Conservation (phyloP, 164 flowering plant species). For the Magnolia officinalis region DNA sequence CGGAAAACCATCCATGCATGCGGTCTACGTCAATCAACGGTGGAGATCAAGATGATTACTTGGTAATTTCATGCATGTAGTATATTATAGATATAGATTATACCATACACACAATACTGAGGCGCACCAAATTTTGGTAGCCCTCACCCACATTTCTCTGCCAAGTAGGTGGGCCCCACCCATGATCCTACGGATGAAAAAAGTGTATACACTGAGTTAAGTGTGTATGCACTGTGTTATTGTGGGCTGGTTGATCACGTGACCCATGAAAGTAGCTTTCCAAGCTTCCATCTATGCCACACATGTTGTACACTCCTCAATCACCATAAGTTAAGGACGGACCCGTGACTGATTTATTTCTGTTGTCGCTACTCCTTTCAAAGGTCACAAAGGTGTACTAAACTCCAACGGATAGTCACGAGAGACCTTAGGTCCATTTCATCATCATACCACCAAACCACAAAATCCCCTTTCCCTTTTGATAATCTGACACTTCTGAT, state of each 20-base stretch:
- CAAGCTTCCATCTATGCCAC: neutral
- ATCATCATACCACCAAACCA: conserved; percentile 6
- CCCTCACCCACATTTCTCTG: neutral
- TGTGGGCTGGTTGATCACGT: neutral
- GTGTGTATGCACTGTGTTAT: neutral
- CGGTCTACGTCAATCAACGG: neutral
- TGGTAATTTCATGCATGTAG: neutral
- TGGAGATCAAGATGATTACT: conserved; percentile 2
- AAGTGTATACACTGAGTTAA: neutral
- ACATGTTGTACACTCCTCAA: neutral
- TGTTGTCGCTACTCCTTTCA: conserved; percentile 18
- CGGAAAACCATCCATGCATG: too few species aligned
- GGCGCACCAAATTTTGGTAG: neutral
- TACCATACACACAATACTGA: neutral
- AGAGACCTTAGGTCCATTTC: conserved; percentile 25
- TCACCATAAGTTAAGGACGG: neutral
- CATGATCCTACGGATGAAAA: neutral
- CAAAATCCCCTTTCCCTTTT: neutral
- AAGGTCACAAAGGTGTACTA: conserved; percentile 29
- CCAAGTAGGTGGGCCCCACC: neutral
- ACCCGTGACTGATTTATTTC: conserved; percentile 26
- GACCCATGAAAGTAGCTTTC: neutral
- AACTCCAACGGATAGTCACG: conserved; percentile 61
- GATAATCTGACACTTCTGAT: neutral
- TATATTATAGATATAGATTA: too few species aligned